phyloP scores from a whole-genome alignment of 2,329 filamentous ascomycete species.

The Septoria petroselini region DNA sequence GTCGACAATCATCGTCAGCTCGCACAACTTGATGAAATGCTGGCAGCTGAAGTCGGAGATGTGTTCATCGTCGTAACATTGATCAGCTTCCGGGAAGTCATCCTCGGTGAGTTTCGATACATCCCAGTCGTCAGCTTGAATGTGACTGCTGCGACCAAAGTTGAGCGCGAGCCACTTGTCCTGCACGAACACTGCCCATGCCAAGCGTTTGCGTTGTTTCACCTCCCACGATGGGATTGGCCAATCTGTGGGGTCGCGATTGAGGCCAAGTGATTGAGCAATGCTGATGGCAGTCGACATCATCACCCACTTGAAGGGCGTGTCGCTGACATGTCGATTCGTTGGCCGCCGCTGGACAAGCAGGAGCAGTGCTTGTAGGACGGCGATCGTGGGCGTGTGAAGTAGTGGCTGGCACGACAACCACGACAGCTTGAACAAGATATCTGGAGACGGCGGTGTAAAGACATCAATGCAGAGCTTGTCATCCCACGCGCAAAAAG shows the following conservation, averaged over 20 bases:
- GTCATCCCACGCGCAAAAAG: conserved; percentile 47
- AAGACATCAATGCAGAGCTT: conserved; percentile 38
- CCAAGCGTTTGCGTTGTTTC: conserved; percentile 58
- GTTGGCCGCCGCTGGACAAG: conserved; percentile 37
- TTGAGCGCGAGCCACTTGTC: conserved; percentile 61
- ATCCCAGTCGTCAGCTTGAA: conserved; percentile 56
- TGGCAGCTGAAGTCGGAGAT: conserved; percentile 18
- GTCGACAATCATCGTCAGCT: conserved; percentile 51
- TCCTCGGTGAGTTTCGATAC: conserved; percentile 45
- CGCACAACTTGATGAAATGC: conserved; percentile 53
- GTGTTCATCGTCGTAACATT: conserved; percentile 18
- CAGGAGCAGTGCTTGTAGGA: conserved; percentile 36
- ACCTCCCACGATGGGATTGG: conserved; percentile 62
- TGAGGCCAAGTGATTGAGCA: conserved; percentile 58
- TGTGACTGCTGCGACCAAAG: conserved; percentile 57
- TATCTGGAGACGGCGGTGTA: conserved; percentile 36
- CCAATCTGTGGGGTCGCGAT: conserved; percentile 62
- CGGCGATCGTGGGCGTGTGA: conserved; percentile 36
- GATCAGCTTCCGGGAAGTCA: conserved; percentile 44
- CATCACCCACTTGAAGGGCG: conserved; percentile 37
- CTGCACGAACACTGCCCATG: conserved; percentile 65
- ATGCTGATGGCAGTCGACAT: conserved; percentile 48
- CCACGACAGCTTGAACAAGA: conserved; percentile 37
- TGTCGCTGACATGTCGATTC: conserved; percentile 37
- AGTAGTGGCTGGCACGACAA: conserved; percentile 32